phyloP scores from a whole-genome alignment of 768 basidiomycete species.

The Daedaleopsis sinensis region DNA sequence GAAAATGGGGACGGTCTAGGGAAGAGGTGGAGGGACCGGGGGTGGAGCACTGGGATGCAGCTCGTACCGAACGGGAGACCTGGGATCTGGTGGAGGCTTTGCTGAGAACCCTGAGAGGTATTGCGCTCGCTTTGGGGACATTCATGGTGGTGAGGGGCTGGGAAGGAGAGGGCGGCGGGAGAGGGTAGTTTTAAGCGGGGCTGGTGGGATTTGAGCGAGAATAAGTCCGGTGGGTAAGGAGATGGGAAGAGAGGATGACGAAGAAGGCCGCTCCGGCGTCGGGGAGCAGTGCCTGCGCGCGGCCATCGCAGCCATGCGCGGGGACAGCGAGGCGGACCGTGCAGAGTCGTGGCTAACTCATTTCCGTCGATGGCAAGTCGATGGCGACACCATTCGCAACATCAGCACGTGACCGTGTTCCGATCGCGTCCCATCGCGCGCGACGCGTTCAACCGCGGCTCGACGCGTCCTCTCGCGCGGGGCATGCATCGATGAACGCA shows the following conservation, averaged over 20 bases:
- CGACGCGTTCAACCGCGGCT: background rate
- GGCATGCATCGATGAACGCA: no score
- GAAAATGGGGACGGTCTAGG: slow-evolving; percentile 44
- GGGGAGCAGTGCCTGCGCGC: no score
- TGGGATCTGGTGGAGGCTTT: slow-evolving; percentile 4
- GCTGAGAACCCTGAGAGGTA: slow-evolving; percentile 10
- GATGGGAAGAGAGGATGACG: slow-evolving; percentile 1
- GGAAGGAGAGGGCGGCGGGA: background rate
- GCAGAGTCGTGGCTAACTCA: background rate
- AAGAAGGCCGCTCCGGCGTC: background rate
- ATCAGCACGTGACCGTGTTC: slow-evolving; percentile 18
- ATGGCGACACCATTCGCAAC: slow-evolving; percentile 27
- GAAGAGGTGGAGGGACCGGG: slow-evolving; percentile 11
- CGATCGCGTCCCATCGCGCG: background rate
- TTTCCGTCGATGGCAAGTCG: slow-evolving; percentile 23
- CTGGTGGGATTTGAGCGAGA: background rate
- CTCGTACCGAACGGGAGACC: slow-evolving; percentile 12
- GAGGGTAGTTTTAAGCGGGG: background rate
- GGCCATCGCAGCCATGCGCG: background rate
- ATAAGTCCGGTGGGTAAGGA: slow-evolving; percentile 1
- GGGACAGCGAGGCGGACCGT: background rate
- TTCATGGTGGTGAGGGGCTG: slow-evolving; percentile 9
- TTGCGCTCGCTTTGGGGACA: background rate
- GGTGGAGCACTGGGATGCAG: slow-evolving; percentile 15
- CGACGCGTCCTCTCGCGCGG: no score